Evolutionary conservation across 176 grass and related monocot genomes (phyloP).

Genomic region (Rhynchospora breviuscula): DNA sequence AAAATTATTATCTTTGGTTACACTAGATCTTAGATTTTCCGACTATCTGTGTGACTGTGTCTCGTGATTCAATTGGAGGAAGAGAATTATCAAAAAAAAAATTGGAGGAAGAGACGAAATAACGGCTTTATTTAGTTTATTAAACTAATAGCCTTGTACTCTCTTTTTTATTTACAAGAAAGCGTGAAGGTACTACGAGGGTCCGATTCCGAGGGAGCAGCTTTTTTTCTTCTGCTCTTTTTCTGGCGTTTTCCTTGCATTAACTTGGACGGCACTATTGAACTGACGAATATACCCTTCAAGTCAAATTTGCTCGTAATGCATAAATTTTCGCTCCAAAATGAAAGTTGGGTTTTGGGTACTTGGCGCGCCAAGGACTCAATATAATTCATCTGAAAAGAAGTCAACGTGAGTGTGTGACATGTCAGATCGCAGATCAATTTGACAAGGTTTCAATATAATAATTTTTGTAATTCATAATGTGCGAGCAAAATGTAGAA

Average conservation of each 20-base stretch:
- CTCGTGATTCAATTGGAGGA: not conserved
- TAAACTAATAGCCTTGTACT: not conserved
- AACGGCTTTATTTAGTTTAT: not conserved
- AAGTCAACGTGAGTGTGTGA: too few species aligned
- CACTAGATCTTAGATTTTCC: not conserved
- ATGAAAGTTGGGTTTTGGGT: not conserved
- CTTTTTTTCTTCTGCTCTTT: not conserved
- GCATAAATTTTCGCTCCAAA: not conserved
- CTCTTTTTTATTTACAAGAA: not conserved
- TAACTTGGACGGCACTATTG: not conserved
- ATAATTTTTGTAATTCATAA: too few species aligned
- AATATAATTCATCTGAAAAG: too few species aligned
- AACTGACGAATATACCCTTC: not conserved
- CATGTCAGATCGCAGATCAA: too few species aligned
- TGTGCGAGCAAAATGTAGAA: too few species aligned
- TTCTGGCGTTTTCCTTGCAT: not conserved
- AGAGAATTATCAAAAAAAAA: too few species aligned
- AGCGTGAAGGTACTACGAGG: too few species aligned
- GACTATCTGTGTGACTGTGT: not conserved
- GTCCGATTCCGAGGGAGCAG: not conserved
- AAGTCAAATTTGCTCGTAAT: not conserved
- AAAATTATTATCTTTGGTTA: not conserved
- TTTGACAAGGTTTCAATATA: too few species aligned
- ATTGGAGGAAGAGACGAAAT: not conserved
- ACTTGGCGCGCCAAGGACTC: not conserved